Evolutionary conservation across 2,329 filamentous ascomycete genomes (phyloP).

Genomic region (Helotiales sp.): DNA sequence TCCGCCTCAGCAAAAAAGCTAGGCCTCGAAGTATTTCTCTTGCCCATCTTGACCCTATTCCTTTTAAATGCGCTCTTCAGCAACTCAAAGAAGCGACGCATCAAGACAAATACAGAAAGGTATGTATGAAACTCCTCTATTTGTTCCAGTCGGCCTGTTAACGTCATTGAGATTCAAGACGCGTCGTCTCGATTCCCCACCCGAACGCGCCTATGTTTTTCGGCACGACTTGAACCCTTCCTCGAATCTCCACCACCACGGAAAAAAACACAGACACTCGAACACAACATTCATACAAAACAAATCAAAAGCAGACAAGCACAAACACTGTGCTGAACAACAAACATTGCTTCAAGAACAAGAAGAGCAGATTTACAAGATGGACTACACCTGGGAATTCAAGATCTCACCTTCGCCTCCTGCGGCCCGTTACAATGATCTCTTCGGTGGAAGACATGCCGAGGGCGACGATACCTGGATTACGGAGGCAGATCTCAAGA

Average conservation of each 20-base stretch:
- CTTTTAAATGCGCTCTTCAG: too few relatives aligned
- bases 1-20: not conserved
- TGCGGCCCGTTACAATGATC: conserved; percentile 6
- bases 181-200: not conserved
- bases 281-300: not conserved
- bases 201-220: not conserved
- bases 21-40: not conserved
- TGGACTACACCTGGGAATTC: not conserved
- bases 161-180: too few relatives aligned
- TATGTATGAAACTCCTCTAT: not conserved
- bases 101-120: not conserved
- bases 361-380: not conserved
- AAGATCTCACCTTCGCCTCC: conserved; percentile 2
- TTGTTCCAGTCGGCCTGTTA: not conserved
- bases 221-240: not conserved
- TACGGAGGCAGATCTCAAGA: conserved; percentile 14
- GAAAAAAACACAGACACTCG: not conserved
- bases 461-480: conserved; percentile 28
- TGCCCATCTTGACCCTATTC: too few relatives aligned
- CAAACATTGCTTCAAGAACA: not conserved
- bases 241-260: not conserved
- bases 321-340: not conserved
- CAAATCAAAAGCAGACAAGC: not conserved
- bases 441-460: not conserved
- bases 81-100: too few relatives aligned